Evolutionary conservation across 2,329 filamentous ascomycete genomes (phyloP).

Genomic region (Penicillium capsulatum): DNA sequence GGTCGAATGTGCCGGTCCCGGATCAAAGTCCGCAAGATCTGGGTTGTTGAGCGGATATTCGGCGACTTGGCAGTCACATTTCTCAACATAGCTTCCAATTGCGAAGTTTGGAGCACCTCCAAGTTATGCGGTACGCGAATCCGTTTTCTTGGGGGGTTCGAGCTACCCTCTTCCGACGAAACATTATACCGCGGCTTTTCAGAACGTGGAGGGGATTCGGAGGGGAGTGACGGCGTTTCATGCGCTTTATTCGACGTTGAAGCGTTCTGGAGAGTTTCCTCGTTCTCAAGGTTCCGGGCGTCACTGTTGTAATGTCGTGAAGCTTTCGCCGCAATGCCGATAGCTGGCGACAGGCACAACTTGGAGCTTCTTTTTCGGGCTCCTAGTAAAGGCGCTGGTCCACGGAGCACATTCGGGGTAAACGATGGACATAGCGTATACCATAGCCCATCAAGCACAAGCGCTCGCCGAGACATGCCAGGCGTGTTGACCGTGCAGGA

Average conservation of each 20-base stretch:
- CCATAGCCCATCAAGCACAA: conserved; percentile 40
- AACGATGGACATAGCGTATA: conserved; percentile 41
- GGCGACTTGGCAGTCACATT: conserved; percentile 21
- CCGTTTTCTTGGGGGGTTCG: too few relatives aligned
- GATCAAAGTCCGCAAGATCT: conserved; percentile 39
- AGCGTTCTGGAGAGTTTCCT: not conserved
- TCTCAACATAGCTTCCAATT: conserved; percentile 31
- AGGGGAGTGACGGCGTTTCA: not conserved
- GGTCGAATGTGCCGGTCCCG: conserved; percentile 36
- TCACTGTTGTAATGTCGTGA: conserved; percentile 17
- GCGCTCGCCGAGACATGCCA: conserved; percentile 33
- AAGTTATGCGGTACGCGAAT: not conserved
- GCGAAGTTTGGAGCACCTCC: conserved; percentile 3
- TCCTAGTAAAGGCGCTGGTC: conserved; percentile 11
- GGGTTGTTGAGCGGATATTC: conserved; percentile 25
- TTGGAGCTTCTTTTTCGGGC: conserved; percentile 8
- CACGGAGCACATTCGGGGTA: conserved; percentile 16
- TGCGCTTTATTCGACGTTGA: not conserved
- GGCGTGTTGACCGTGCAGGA: conserved; percentile 9
- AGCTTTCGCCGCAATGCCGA: not conserved
- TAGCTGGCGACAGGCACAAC: conserved; percentile 2
- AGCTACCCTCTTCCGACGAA: not conserved
- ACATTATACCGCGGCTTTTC: not conserved
- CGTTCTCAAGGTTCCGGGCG: not conserved
- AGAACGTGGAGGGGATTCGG: not conserved